Percentiles rank a stretch among this genome's conserved stretches.
phyloP scores from a whole-genome alignment of 225 moss, liverwort and hornwort species.

The Takakia lepidozioides region DNA sequence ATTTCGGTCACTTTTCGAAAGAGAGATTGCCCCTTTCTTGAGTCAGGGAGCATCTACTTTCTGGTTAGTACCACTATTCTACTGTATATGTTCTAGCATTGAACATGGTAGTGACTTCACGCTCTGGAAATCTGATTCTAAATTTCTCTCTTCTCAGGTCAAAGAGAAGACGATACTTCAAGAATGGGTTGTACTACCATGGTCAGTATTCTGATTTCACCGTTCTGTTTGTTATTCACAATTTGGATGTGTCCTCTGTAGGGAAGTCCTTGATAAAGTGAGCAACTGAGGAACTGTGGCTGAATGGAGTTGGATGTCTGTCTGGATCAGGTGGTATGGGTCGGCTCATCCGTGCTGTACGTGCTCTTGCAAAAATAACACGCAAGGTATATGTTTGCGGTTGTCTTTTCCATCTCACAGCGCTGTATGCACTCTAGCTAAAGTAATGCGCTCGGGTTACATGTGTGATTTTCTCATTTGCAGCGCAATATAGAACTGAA shows the following conservation, averaged over 20 bases:
- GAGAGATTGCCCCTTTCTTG: constrained; percentile 76
- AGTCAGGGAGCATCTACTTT: constrained; percentile 97
- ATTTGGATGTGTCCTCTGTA: too few relatives aligned
- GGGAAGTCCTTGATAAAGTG: too few relatives aligned
- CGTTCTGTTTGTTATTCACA: background rate
- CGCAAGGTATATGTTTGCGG: constrained; percentile 79
- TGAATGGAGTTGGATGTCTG: background rate
- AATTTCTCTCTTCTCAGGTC: constrained; percentile 51
- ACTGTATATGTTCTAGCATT: too few relatives aligned
- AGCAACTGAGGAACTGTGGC: too few relatives aligned
- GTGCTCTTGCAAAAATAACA: constrained; percentile 70
- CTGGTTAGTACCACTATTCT: too few relatives aligned
- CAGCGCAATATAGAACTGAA: too few relatives aligned
- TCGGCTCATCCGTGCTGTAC: constrained; percentile 73
- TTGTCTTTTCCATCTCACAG: too few relatives aligned
- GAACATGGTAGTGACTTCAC: too few relatives aligned
- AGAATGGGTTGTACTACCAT: constrained; percentile 86
- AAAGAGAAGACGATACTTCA: constrained; percentile 83
- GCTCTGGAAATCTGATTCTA: too few relatives aligned
- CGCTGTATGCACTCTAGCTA: too few relatives aligned
- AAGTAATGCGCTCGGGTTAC: too few relatives aligned
- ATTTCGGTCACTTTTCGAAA: constrained; percentile 57
- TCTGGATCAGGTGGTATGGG: constrained; percentile 74
- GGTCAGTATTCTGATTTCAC: constrained; percentile 19
- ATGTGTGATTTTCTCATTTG: too few relatives aligned